These are phyloP conservation scores for Borealophlyctis nickersoniae DNA, from an alignment of 192 early-diverging fungal species.

Conservation along the genomic window DNA sequence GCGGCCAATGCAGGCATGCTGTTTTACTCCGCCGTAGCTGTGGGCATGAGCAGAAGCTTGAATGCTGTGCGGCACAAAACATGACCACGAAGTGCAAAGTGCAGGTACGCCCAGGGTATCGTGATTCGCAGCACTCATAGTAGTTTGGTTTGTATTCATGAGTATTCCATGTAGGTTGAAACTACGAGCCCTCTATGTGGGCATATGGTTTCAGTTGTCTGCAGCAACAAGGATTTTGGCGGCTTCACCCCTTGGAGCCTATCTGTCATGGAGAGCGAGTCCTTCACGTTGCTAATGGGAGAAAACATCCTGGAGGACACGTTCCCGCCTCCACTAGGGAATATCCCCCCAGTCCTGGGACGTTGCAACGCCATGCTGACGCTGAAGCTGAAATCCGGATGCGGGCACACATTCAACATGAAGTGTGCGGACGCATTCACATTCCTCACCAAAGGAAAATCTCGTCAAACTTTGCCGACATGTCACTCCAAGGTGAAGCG, in stretches of 20 bases:
- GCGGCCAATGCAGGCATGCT: neutral
- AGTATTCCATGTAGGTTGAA: no score
- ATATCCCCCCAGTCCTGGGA: no score
- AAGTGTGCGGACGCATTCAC: constrained; percentile 12
- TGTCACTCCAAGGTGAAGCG: neutral
- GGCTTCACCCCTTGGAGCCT: constrained; percentile 6
- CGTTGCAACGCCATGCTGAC: no score
- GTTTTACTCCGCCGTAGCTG: constrained; percentile 20
- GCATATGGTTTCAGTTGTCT: constrained; percentile 12
- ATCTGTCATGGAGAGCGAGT: neutral
- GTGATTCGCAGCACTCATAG: no score
- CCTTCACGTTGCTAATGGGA: constrained; percentile 11
- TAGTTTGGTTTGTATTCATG: no score
- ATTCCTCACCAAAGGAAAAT: neutral
- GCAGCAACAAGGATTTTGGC: neutral
- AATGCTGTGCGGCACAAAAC: constrained; percentile 6
- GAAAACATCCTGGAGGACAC: constrained; percentile 10
- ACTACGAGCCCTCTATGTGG: constrained; percentile 22
- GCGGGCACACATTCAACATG: constrained; percentile 18
- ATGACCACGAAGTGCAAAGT: constrained; percentile 5
- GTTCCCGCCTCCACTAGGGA: constrained; percentile 1
- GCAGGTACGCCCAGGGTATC: no score
- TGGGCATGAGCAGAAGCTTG: constrained; percentile 12
- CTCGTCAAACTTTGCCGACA: neutral
- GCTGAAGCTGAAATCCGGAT: neutral